Evolutionary conservation across 345 rosid genomes (phyloP).

Genomic region (Excoecaria cochinchinensis): DNA sequence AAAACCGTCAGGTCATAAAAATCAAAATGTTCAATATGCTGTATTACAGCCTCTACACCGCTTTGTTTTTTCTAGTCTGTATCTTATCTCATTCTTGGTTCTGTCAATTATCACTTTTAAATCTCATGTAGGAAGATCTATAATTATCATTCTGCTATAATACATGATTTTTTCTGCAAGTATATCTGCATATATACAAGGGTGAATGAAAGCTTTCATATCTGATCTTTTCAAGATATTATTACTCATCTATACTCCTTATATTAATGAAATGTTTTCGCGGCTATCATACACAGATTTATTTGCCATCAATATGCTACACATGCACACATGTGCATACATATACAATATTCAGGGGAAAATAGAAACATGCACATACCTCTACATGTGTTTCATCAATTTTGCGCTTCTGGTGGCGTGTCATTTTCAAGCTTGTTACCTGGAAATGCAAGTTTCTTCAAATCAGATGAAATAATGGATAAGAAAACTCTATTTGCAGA

Average conservation of each 20-base stretch:
- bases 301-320: background rate
- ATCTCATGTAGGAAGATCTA: background rate
- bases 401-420: slow-evolving; percentile 96
- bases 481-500: background rate
- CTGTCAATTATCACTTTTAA: background rate
- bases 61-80: background rate
- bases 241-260: background rate
- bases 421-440: slow-evolving; percentile 97
- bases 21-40: background rate
- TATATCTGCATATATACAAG: background rate
- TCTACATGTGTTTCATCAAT: slow-evolving; percentile 97
- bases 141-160: background rate
- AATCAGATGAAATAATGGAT: slow-evolving; percentile 5
- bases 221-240: background rate
- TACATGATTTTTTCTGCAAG: background rate
- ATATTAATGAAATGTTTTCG: background rate
- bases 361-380: slow-evolving; percentile 34
- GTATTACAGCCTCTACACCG: background rate
- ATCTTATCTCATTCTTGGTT: background rate
- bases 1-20: background rate
- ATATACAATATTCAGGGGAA: background rate
- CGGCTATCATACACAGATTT: background rate
- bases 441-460: slow-evolving; percentile 21
- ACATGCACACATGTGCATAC: background rate
- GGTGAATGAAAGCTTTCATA: background rate